Evolutionary conservation across 2,329 filamentous ascomycete species (phyloP).

Genomic region (Colletotrichum lentis): DNA sequence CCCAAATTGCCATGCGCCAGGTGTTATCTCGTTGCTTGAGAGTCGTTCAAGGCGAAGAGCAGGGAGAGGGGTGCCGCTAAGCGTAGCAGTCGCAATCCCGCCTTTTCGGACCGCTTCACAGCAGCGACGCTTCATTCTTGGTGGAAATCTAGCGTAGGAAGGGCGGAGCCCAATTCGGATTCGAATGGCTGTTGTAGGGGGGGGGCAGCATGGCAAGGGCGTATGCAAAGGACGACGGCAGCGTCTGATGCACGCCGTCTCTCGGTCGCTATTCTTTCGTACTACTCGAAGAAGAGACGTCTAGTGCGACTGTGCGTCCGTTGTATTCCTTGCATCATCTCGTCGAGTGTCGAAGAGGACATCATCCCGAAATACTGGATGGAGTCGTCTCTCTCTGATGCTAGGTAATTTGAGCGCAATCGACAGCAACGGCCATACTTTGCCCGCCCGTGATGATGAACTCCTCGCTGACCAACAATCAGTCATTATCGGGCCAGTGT

Average conservation of each 20-base stretch:
- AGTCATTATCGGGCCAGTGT: not conserved
- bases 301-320: slow-evolving; percentile 10
- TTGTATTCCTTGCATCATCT: slow-evolving; percentile 3
- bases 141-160: slow-evolving; percentile 26
- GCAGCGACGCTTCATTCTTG: slow-evolving; percentile 30
- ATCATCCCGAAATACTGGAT: slow-evolving; percentile 10
- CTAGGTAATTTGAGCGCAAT: not conserved
- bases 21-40: not conserved
- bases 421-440: slow-evolving; percentile 5
- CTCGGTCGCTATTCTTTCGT: slow-evolving; percentile 7
- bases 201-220: slow-evolving; percentile 12
- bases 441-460: not conserved
- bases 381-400: not conserved
- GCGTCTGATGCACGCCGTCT: slow-evolving; percentile 16
- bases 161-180: slow-evolving; percentile 32
- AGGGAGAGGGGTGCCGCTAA: slow-evolving; percentile 21
- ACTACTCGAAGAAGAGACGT: slow-evolving; percentile 27
- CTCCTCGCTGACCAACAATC: not conserved
- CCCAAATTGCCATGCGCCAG: not conserved
- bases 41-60: not conserved
- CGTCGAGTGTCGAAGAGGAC: not conserved
- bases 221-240: slow-evolving; percentile 26
- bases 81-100: slow-evolving; percentile 33
- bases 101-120: slow-evolving; percentile 32
- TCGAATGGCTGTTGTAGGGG: slow-evolving; percentile 8